Evolutionary conservation across 2,329 filamentous ascomycete species (phyloP).

Genomic region (Camillea tinctor): DNA sequence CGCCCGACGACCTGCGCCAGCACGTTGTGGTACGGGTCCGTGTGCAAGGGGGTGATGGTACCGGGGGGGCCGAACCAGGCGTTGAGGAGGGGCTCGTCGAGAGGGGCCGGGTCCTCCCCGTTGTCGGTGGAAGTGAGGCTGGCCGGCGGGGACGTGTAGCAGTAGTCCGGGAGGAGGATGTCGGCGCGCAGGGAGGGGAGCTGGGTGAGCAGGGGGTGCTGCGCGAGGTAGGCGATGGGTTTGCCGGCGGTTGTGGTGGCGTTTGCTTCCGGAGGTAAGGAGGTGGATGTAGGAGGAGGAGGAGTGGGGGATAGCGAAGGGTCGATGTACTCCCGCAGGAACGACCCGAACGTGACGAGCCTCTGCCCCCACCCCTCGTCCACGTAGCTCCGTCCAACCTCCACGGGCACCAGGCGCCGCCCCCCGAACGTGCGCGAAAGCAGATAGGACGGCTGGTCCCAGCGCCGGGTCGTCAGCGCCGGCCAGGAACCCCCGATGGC

Average conservation of each 20-base stretch:
- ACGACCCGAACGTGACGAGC: conserved; percentile 71
- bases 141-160: conserved; percentile 67
- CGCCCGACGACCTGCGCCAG: conserved; percentile 83
- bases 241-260: not conserved
- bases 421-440: conserved; percentile 72
- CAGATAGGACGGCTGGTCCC: conserved; percentile 74
- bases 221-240: conserved; percentile 78
- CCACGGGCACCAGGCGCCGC: conserved; percentile 77
- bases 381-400: conserved; percentile 84
- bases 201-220: conserved; percentile 83
- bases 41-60: conserved; percentile 91
- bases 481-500: conserved; percentile 69
- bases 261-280: no score
- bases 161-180: conserved; percentile 79
- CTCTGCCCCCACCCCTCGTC: conserved; percentile 82
- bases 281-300: not conserved
- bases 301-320: conserved; percentile 18
- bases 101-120: conserved; percentile 40
- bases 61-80: conserved; percentile 88
- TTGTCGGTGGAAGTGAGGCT: conserved; percentile 41
- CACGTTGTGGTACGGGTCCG: conserved; percentile 91
- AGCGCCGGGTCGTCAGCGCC: conserved; percentile 64
- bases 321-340: conserved; percentile 62
- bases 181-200: conserved; percentile 75
- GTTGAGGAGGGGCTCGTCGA: conserved; percentile 69